A percentile compares a stretch with the other conserved stretches of the same genome.
Evolutionary conservation across 2,329 filamentous ascomycete genomes (phyloP).

Genomic region (Fusarium stilboides): DNA sequence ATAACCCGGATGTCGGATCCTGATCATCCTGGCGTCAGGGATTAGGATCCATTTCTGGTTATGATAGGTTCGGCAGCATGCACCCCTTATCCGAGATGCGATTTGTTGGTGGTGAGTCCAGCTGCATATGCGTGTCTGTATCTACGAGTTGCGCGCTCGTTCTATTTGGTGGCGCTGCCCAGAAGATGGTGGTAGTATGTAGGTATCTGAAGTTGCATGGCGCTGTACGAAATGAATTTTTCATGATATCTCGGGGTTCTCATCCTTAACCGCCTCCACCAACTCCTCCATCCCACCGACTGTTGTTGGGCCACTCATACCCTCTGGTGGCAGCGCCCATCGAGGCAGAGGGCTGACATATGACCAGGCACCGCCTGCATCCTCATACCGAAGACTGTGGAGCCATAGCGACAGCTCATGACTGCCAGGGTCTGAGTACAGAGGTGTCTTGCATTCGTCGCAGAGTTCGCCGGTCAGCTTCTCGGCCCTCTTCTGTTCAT

Average conservation of each 20-base stretch:
- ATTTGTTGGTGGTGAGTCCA: slow-evolving; percentile 21
- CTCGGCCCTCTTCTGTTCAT: slow-evolving; percentile 92
- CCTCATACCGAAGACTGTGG: slow-evolving; percentile 92
- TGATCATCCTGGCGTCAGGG: slow-evolving; percentile 6
- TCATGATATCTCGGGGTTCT: slow-evolving; percentile 59
- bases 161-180: slow-evolving; percentile 36
- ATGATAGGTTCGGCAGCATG: slow-evolving; percentile 29
- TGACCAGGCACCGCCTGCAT: slow-evolving; percentile 85
- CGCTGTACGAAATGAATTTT: slow-evolving; percentile 35
- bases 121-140: slow-evolving; percentile 16
- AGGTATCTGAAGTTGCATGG: slow-evolving; percentile 25
- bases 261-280: slow-evolving; percentile 67
- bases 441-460: slow-evolving; percentile 83
- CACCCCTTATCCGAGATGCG: slow-evolving; percentile 31
- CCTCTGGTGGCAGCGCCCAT: slow-evolving; percentile 88
- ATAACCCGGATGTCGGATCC: slow-evolving; percentile 22
- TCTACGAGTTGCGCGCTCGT: slow-evolving; percentile 35
- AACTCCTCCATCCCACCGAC: slow-evolving; percentile 74
- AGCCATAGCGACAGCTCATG: slow-evolving; percentile 96
- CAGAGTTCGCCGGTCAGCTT: slow-evolving; percentile 91
- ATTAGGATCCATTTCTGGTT: slow-evolving; percentile 3
- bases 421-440: slow-evolving; percentile 92
- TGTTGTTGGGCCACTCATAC: slow-evolving; percentile 78
- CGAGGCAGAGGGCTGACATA: slow-evolving; percentile 87
- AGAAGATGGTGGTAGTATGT: slow-evolving; percentile 11